Evolutionary conservation across 257 asterid genomes (phyloP).

Genomic region (Ilex aquifolium): DNA sequence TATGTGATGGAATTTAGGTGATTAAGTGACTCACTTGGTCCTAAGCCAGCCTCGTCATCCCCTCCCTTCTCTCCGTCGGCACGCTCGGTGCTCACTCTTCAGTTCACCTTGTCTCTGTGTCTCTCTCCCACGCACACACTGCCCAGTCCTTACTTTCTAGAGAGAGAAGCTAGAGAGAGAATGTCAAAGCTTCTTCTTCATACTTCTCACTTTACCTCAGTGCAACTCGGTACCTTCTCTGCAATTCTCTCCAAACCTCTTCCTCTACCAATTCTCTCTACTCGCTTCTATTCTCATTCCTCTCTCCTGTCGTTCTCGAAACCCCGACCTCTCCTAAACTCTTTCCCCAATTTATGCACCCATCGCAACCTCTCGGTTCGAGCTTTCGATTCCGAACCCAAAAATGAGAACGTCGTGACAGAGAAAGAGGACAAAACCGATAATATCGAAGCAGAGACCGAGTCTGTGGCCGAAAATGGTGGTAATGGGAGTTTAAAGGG

Average conservation of each 20-base stretch:
- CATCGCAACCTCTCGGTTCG: constrained; percentile 21
- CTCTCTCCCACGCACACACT: background rate
- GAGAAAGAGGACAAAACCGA: constrained; percentile 15
- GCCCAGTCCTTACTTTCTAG: background rate
- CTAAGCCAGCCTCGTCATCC: background rate
- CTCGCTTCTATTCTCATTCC: constrained; percentile 6
- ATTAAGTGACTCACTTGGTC: no score
- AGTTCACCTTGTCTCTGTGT: no score
- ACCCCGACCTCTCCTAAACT: background rate
- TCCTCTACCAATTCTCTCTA: constrained; percentile 8
- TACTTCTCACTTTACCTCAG: constrained; percentile 30
- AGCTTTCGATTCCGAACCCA: constrained; percentile 55
- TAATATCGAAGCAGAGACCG: constrained; percentile 7
- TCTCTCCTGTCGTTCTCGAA: background rate
- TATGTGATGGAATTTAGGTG: no score
- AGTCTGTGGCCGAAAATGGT: constrained; percentile 7
- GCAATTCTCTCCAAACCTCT: constrained; percentile 11
- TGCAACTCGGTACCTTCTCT: constrained; percentile 37
- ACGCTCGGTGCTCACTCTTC: background rate
- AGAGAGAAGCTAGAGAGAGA: background rate
- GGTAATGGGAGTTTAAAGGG: constrained; percentile 20
- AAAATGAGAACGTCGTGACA: constrained; percentile 27
- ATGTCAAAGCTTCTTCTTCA: constrained; percentile 34
- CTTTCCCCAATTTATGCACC: background rate
- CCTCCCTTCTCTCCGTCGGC: background rate